phyloP scores from a whole-genome alignment of 169 alveolate species.

The Perkinsus olseni region DNA sequence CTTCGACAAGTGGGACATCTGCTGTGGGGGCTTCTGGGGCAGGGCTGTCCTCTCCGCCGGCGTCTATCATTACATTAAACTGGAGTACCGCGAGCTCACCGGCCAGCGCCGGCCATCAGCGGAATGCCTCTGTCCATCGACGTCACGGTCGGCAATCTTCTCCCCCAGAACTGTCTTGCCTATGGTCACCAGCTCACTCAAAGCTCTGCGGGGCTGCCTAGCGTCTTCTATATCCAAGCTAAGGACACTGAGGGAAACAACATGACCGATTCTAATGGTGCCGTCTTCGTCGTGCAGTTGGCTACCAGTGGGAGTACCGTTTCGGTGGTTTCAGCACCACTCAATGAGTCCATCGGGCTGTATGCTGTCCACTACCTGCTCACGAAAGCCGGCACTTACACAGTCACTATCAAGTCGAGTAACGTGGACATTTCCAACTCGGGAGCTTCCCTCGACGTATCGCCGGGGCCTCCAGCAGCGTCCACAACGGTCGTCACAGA shows the following conservation, averaged over 20 bases:
- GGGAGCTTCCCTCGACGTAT: not conserved
- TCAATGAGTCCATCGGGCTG: not conserved
- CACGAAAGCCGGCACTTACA: not conserved
- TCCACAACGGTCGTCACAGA: not conserved
- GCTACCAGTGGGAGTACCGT: not conserved
- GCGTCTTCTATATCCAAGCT: slow-evolving; percentile 5
- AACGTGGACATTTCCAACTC: not conserved
- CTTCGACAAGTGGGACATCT: not conserved
- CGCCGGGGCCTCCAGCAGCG: not conserved
- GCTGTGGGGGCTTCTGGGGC: not conserved
- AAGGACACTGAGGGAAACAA: slow-evolving; percentile 1
- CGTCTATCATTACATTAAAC: not conserved
- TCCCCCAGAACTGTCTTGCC: not conserved
- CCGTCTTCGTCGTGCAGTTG: not conserved
- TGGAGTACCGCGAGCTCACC: not conserved
- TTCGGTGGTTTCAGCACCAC: not conserved
- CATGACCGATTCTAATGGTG: not conserved
- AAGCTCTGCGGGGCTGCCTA: not conserved
- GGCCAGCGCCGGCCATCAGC: not conserved
- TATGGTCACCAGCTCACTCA: not conserved
- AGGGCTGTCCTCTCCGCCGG: not conserved
- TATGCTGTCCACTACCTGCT: not conserved
- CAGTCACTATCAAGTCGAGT: not conserved
- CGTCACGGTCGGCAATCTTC: not conserved
- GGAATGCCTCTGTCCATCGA: not conserved